These are phyloP conservation scores for Collybiopsis luxurians DNA, from an alignment of 768 basidiomycete species.

Conservation along the genomic window DNA sequence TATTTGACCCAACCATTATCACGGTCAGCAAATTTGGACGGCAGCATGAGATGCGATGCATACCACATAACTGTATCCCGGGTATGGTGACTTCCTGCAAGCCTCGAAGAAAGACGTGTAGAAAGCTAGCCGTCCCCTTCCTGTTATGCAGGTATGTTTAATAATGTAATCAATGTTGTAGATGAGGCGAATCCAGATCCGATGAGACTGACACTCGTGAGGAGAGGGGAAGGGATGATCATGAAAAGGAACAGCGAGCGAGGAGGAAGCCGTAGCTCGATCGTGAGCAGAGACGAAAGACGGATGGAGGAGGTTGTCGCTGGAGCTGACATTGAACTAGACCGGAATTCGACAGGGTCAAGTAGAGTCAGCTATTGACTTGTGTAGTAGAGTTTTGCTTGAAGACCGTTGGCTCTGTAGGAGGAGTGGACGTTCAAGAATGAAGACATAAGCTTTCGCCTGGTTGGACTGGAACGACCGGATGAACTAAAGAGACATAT, in stretches of 20 bases:
- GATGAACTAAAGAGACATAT: slow-evolving; percentile 23
- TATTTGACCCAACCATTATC: slow-evolving; percentile 28
- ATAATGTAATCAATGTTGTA: slow-evolving; percentile 96
- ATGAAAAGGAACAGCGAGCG: not conserved
- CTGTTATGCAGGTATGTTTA: slow-evolving; percentile 77
- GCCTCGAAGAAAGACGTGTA: slow-evolving; percentile 88
- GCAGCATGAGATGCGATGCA: slow-evolving; percentile 26
- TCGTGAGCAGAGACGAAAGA: not conserved
- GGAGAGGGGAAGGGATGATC: slow-evolving; percentile 13
- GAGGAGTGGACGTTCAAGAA: slow-evolving; percentile 26
- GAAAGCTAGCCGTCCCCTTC: slow-evolving; percentile 81
- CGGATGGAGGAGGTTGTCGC: not conserved
- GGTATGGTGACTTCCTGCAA: slow-evolving; percentile 75
- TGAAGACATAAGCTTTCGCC: too few relatives aligned
- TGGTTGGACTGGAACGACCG: too few relatives aligned
- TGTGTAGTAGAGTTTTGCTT: slow-evolving; percentile 61
- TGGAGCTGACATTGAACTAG: not conserved
- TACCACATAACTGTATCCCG: slow-evolving; percentile 89
- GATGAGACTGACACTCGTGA: slow-evolving; percentile 63
- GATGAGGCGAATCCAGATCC: slow-evolving; percentile 71
- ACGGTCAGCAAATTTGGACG: too few relatives aligned
- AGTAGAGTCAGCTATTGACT: slow-evolving; percentile 35
- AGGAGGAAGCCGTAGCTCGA: not conserved
- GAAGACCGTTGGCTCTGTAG: slow-evolving; percentile 10
- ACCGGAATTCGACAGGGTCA: too few relatives aligned